A percentile compares a stretch with the other conserved stretches of the same genome.
phyloP scores from a whole-genome alignment of 805 yeast species.

The Candida gorgasii region DNA sequence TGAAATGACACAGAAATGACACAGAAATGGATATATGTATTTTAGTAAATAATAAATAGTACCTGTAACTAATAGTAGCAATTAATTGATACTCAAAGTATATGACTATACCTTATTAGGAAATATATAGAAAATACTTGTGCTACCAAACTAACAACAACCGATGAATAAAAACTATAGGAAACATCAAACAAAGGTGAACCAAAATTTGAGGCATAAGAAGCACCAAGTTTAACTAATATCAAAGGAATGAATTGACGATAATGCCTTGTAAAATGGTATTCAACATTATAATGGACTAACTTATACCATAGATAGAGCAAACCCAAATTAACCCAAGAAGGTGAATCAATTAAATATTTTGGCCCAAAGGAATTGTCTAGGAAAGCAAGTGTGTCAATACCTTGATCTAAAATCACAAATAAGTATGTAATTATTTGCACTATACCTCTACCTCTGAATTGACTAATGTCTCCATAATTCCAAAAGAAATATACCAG shows the following conservation, averaged over 20 bases:
- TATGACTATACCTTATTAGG: neutral
- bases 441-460: slow-evolving; percentile 1
- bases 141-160: neutral
- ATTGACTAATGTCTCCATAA: neutral
- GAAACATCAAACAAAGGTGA: neutral
- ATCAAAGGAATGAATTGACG: neutral
- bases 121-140: neutral
- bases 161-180: neutral
- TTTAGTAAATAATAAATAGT: too few relatives aligned
- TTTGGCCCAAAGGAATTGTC: too few relatives aligned
- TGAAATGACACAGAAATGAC: too few relatives aligned
- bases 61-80: neutral
- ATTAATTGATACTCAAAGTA: too few relatives aligned
- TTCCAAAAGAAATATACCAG: neutral
- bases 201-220: neutral
- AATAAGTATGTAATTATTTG: neutral
- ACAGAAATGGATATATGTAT: too few relatives aligned
- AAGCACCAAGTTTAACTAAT: neutral
- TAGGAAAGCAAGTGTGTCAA: neutral
- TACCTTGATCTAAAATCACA: neutral
- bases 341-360: neutral
- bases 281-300: slow-evolving; percentile 1
- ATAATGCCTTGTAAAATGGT: neutral
- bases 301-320: neutral
- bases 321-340: neutral